A percentile compares a stretch with the other conserved stretches of the same genome.
phyloP scores from a whole-genome alignment of 176 grass and related monocot species.

The barley (Hordeum vulgare) region MorexV3_pseudomolecules_assembly NC_058524.1:7127636-7128135 shows the following conservation, averaged over 20 bases:
- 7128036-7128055: constrained; percentile 73
- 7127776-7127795: constrained; percentile 17
- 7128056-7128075: constrained; percentile 69
- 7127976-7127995: constrained; percentile 5
- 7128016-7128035: constrained; percentile 47
- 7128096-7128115: neutral
- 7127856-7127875: neutral
- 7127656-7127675: no score
- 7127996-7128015: neutral
- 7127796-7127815: neutral
- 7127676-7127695: no score
- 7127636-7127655: no score
- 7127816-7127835: constrained; percentile 17
- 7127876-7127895: neutral
- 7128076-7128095: constrained; percentile 56
- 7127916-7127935: neutral
- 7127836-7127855: neutral
- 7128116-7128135: neutral
- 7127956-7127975: neutral
- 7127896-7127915: neutral
- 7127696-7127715: neutral
- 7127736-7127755: no score
- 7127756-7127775: constrained; percentile 17
- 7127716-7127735: neutral
- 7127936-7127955: constrained; percentile 17